Percentiles rank a stretch among this genome's conserved stretches.
Conservation (phyloP, 352 stramenopile species). For the Ophiocytium majus region DNA sequence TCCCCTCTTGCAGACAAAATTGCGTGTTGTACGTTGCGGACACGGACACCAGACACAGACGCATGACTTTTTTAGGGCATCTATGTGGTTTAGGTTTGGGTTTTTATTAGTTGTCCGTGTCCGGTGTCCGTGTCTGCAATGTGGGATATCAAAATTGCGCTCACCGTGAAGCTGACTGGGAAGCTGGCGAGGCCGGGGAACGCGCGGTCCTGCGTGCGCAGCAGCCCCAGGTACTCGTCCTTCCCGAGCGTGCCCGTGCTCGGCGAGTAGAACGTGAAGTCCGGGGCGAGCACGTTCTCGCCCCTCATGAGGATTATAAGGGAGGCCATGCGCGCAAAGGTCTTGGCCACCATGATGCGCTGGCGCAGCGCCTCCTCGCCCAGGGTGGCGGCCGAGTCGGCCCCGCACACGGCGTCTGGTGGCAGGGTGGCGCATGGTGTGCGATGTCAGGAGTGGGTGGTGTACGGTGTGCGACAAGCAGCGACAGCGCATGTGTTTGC, state of each 20-base stretch:
- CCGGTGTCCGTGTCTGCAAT: too few relatives aligned
- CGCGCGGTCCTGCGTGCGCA: neutral
- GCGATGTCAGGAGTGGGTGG: too few relatives aligned
- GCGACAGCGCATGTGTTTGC: too few relatives aligned
- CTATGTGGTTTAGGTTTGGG: too few relatives aligned
- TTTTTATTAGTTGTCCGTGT: too few relatives aligned
- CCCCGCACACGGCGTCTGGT: neutral
- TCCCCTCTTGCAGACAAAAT: too few relatives aligned
- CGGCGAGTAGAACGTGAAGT: conserved; percentile 51
- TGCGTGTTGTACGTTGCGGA: too few relatives aligned
- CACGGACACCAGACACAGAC: too few relatives aligned
- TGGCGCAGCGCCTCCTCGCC: neutral
- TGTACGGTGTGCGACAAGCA: too few relatives aligned
- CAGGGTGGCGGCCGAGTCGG: neutral
- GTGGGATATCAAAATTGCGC: too few relatives aligned
- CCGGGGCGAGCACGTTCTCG: conserved; percentile 32
- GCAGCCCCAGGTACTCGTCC: neutral
- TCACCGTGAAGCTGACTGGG: neutral
- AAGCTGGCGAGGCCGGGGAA: neutral
- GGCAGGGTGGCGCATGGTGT: too few relatives aligned
- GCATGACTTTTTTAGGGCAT: too few relatives aligned
- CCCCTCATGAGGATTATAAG: conserved; percentile 42
- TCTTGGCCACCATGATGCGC: conserved; percentile 35
- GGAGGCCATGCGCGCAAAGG: conserved; percentile 43
- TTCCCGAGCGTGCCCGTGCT: conserved; percentile 33